Evolutionary conservation across 208 protist genomes (phyloP), one percentile per base, ranked within the genome.

Genomic region (Acanthamoeba royreba): DNA sequence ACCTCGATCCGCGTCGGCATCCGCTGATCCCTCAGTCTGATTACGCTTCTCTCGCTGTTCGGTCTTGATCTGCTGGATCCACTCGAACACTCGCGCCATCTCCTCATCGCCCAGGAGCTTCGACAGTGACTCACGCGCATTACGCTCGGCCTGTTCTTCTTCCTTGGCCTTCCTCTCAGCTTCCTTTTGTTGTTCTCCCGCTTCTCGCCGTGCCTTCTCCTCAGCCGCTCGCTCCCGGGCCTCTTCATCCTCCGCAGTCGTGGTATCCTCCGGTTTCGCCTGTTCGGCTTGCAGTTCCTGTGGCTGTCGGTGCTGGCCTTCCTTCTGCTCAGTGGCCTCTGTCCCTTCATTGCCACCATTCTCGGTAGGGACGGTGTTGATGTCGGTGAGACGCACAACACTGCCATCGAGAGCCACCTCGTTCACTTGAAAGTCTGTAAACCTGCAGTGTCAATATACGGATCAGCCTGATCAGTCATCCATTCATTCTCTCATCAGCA

Each of bases 401-500:
- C 35, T 9, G 52, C 87, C 87, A 40, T 92, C 58, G 22, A 79
- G 28, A 5, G 87, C 87, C n/a, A 92, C 87, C 42, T 92, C 87
- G 28, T 7, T 25, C 40, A 92, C 87, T 33, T 79, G 52, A 42
- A 92, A 92, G 31, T 92, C 87, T n/a, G 61, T 92, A 25, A 79
- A 92, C 31, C 87, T 92, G 33, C 28, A 4, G 49, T 33, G 53
- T 61, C n/a, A n/a, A n/a, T n/a, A n/a, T n/a, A n/a, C n/a, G n/a
- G n/a, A n/a, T n/a, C n/a, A n/a, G n/a, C n/a, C n/a, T n/a, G n/a
- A n/a, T n/a, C n/a, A n/a, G n/a, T n/a, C n/a, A n/a, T n/a, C n/a
- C n/a, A n/a, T n/a, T n/a, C n/a, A n/a, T n/a, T n/a, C n/a, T n/a
- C n/a, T n/a, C n/a, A n/a, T n/a, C n/a, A n/a, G n/a, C n/a, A n/a